A percentile compares a stretch with the other conserved stretches of the same genome.
phyloP scores from a whole-genome alignment of 2,329 filamentous ascomycete species.

The Pestalotiopsis fici region DNA sequence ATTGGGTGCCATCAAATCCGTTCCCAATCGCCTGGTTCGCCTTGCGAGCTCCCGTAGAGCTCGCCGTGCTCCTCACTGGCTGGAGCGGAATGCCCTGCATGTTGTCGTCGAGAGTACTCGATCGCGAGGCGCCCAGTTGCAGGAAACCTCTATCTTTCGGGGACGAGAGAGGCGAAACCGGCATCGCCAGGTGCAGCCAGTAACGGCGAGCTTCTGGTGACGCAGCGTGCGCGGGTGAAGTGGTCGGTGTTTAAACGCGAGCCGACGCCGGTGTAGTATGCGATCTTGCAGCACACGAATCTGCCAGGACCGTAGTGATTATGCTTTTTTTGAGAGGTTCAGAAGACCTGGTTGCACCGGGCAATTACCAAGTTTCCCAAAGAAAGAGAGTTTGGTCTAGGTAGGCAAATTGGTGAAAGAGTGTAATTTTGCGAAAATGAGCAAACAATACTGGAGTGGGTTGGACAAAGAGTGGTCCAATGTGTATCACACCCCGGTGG shows the following conservation, averaged over 20 bases:
- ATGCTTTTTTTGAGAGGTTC: background rate
- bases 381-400: background rate
- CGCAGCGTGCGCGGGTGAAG: background rate
- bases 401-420: background rate
- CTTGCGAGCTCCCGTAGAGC: slow-evolving; percentile 55
- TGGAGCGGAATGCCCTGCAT: slow-evolving; percentile 55
- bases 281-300: slow-evolving; percentile 8
- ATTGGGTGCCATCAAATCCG: slow-evolving; percentile 31
- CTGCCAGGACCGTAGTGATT: slow-evolving; percentile 7
- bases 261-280: background rate
- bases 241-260: background rate
- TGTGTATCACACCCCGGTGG: background rate
- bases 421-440: background rate
- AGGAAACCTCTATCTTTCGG: slow-evolving; percentile 25
- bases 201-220: background rate
- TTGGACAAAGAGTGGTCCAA: background rate
- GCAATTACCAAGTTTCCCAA: slow-evolving; percentile 21
- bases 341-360: slow-evolving; percentile 21
- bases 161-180: slow-evolving; percentile 25
- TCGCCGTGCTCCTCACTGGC: slow-evolving; percentile 55
- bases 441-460: background rate
- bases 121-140: slow-evolving; percentile 22
- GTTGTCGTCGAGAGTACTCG: slow-evolving; percentile 12
- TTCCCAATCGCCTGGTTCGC: slow-evolving; percentile 37
- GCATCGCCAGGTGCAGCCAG: slow-evolving; percentile 19